Base-by-base conservation (phyloP, 2,329 filamentous ascomycete species). In the Ophiosphaerella herpotricha region DNA sequence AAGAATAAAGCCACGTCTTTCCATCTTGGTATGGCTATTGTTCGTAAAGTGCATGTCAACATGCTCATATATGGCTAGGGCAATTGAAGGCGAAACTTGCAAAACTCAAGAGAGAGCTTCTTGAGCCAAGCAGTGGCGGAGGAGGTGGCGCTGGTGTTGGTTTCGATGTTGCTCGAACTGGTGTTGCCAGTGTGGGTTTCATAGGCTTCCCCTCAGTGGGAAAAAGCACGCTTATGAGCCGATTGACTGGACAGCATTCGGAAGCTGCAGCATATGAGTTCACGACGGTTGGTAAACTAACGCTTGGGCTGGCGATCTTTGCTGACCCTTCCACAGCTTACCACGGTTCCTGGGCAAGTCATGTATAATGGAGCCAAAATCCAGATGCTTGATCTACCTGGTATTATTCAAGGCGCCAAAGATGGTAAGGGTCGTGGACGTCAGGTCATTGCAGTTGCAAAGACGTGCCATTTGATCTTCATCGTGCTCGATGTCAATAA, bases 401-500 rank as follows among this genome's bases (percentile, higher is more conserved):
- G 94, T 85, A 99, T 99, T 68, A 99, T 99, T 63, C 90, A 97
- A 75, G 94, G 94, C 71, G 94, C 94, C 64, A 97, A 99, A 77
- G 94, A 99, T 73, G 94, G 94, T 59, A 95, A 96, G 72, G 94
- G 94, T 79, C 87, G 94, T 81, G 94, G 94, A 82, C 86, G 93
- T 64, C 94, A 99, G 78, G 94, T 99, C 69, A 99, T 99, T 79
- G 94, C 94, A 7, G 94, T 99, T 41, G 93, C 94, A 52, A 99
- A 99, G 81, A 97, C 94, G 14, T 99, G 94, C 78, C 90, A 99
- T 81, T 78, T 99, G 65, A 99, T 99, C 66, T 97, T 97, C 77
- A 99, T 99, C 70, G 91, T 99, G 40, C 82, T 99, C 47, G 94
- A 99, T 70, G 94, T 99, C 68, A 97, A 97, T 78, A 99, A 99